Evolutionary conservation across 1,284 basidiomycete genomes (phyloP), one percentile per base, ranked within the genome.

Genomic region (Apiotrichum veenhuisii): DNA sequence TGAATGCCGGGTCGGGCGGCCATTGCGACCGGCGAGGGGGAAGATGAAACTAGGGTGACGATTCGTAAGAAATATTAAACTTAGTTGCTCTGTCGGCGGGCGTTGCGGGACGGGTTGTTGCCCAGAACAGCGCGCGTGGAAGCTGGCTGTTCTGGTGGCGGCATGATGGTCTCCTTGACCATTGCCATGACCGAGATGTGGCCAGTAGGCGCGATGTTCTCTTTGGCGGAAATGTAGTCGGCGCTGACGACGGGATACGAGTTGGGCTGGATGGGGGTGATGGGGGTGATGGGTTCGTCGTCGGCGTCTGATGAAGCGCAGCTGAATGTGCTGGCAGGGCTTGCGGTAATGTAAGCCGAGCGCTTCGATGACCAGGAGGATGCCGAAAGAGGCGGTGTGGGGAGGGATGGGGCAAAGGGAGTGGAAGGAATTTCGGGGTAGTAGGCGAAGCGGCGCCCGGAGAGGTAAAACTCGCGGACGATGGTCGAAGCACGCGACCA

Each of bases 401-500:
- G 55, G 17, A 71, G 59, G 53, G 57, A 54, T 50, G 64, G 61
- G 20, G 68, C 64, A 51, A 69, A 64, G 33, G 73, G 70, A 15
- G 71, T 71, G 57, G 61, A 59, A 20, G 72, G 73, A 8, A 63
- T 50, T 26, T 70, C 67, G 40, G 72, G 64, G 46, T 72, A 64
- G 63, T 69, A 71, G 56, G 69, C 62, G 69, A 77, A 80, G 25
- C 79, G 77, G 25, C 77, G 75, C 34, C 80, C 80, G n/a, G 73
- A 75, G 37, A 79, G 74, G 73, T 98, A 99, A 80, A 87, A 94
- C 71, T 97, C 90, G 56, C 93, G 85, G 58, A 92, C 90, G 69
- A 90, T 83, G 18, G 88, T 90, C 33, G 96, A 94, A 0, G 93
- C 91, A 77, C 91, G 91, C 50, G 89, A 91, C 80, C 94, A 98